Conservation (phyloP, 2,329 filamentous ascomycete species). For the Chaetomium strumarium region DNA sequence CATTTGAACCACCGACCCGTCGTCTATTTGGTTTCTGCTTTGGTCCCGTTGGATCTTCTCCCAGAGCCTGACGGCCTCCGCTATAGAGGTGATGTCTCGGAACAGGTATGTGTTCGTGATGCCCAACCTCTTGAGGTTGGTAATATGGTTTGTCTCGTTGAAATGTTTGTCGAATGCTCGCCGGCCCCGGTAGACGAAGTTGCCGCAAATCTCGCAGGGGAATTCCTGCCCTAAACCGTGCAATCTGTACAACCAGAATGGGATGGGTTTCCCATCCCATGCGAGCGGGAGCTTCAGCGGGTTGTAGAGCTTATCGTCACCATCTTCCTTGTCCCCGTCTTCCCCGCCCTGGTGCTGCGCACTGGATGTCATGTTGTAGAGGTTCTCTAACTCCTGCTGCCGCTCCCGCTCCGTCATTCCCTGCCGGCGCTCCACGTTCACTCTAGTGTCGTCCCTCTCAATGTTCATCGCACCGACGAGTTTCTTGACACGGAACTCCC, state of each 20-base stretch:
- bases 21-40: slow-evolving; percentile 67
- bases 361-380: slow-evolving; percentile 56
- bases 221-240: slow-evolving; percentile 95
- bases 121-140: slow-evolving; percentile 87
- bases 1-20: slow-evolving; percentile 92
- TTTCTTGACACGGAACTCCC: slow-evolving; percentile 76
- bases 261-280: slow-evolving; percentile 98
- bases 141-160: slow-evolving; percentile 86
- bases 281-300: slow-evolving; percentile 90
- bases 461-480: slow-evolving; percentile 77
- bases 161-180: slow-evolving; percentile 98
- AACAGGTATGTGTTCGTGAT: slow-evolving; percentile 89
- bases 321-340: slow-evolving; percentile 66
- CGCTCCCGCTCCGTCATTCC: slow-evolving; percentile 97
- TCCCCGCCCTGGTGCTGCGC: slow-evolving; percentile 43
- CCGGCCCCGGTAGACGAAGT: slow-evolving; percentile 97
- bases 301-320: slow-evolving; percentile 90
- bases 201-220: slow-evolving; percentile 92
- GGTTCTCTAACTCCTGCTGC: slow-evolving; percentile 84
- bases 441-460: slow-evolving; percentile 80
- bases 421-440: slow-evolving; percentile 93
- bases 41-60: slow-evolving; percentile 86
- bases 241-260: slow-evolving; percentile 97
- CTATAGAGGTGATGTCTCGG: slow-evolving; percentile 87
- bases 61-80: slow-evolving; percentile 84